Evolutionary conservation across 2,329 filamentous ascomycete species (phyloP), one percentile per base, ranked within the genome.

Genomic region (Didymella keratinophila): DNA sequence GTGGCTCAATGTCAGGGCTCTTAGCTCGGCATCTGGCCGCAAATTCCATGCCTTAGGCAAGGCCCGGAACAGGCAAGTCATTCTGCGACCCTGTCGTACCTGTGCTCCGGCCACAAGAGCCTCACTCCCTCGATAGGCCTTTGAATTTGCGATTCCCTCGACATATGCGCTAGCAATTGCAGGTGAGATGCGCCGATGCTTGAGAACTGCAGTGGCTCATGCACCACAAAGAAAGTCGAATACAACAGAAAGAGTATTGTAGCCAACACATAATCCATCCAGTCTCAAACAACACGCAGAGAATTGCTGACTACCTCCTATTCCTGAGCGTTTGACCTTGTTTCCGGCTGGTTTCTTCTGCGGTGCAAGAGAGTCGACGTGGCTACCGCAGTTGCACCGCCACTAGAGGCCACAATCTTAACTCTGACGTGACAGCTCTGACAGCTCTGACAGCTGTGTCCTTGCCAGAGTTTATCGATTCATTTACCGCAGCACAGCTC

Each of bases 51-150:
- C 18, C 46, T 44, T 25, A 45, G 46, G 53, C 30, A 45, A 56
- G 46, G 37, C 18, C 45, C n/a, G 45, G 27, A 25, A 42, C 21
- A 52, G 20, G 30, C 39, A 20, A 36, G 30, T 34, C 41, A 14
- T 14, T 39, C 14, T 39, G 14, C 44, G 14, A 18, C n/a, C 42
- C 42, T 43, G 34, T 47, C 28, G 14, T 10, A n/a, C 42, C 42
- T 43, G 41, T 52, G 54, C 54, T 43, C 42, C 44, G 47, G 37
- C 23, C 28, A 30, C 21, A 45, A 54, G 56, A 58, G 56, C 56
- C 56, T 54, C 56, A 58, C 20, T 20, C 9, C 37, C 20, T 16
- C 45, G 44, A 53, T 49, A 44, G 30, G 44, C 49, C 18, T 49
- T 49, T 37, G n/a, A 30, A 39, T 41, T 28, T 32, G 45, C 50